phyloP scores from a whole-genome alignment of 495 filamentous ascomycete genomes.

The Penicillium waksmanii region DNA sequence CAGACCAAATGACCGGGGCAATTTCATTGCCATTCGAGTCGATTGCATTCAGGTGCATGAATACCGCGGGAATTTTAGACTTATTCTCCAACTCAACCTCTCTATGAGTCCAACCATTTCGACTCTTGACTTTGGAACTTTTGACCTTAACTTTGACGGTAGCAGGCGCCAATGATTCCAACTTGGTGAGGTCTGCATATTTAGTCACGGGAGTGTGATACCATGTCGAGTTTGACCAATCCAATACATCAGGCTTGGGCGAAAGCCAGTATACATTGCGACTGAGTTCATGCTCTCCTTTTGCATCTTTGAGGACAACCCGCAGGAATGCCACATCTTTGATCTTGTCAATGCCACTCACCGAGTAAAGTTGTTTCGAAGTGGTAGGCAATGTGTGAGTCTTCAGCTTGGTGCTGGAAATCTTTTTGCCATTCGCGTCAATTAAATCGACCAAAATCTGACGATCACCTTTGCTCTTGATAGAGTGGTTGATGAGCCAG shows the following conservation, averaged over 20 bases:
- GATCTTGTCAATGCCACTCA: constrained; percentile 36
- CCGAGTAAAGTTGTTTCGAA: constrained; percentile 28
- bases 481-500: constrained; percentile 60
- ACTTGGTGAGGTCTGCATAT: constrained; percentile 55
- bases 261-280: constrained; percentile 68
- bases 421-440: constrained; percentile 45
- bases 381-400: constrained; percentile 25
- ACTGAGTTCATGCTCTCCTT: constrained; percentile 39
- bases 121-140: not conserved
- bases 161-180: constrained; percentile 45
- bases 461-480: constrained; percentile 45
- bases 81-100: constrained; percentile 55
- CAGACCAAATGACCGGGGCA: constrained; percentile 58
- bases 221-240: constrained; percentile 62
- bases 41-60: constrained; percentile 53
- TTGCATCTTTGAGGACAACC: constrained; percentile 43
- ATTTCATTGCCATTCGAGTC: constrained; percentile 46
- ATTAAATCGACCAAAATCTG: constrained; percentile 52
- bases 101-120: constrained; percentile 11
- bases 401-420: constrained; percentile 33
- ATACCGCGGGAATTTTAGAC: constrained; percentile 58
- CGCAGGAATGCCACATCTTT: constrained; percentile 56
- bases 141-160: constrained; percentile 35
- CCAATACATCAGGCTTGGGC: constrained; percentile 48
- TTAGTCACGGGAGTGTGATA: constrained; percentile 59